Conservation (phyloP, 345 rosid genomes). For the Brassica carinata region DNA sequence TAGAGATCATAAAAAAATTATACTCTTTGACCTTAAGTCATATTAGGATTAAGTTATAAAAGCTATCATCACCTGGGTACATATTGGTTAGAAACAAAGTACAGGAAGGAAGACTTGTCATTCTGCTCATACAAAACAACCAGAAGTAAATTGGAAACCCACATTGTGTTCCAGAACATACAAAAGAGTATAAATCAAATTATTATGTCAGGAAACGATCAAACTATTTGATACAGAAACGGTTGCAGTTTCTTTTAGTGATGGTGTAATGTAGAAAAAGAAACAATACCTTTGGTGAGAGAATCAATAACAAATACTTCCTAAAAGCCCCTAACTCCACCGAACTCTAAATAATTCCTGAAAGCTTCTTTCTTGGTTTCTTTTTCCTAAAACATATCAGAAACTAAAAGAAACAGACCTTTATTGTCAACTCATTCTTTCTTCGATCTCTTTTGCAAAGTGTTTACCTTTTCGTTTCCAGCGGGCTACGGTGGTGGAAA, state of each 20-base stretch:
- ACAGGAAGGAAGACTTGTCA: constrained; percentile 84
- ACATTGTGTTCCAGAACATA: background rate
- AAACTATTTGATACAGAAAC: background rate
- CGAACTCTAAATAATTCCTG: constrained; percentile 80
- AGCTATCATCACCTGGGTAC: background rate
- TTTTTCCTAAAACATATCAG: constrained; percentile 55
- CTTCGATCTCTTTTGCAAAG: background rate
- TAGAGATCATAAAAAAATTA: background rate
- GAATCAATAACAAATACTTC: too few relatives aligned
- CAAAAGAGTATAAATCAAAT: background rate
- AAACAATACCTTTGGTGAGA: constrained; percentile 54
- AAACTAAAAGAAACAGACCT: background rate
- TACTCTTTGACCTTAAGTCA: background rate
- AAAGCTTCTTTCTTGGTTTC: constrained; percentile 89
- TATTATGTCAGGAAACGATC: background rate
- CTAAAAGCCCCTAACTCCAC: constrained; percentile 38
- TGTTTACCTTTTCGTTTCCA: background rate
- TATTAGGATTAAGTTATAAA: background rate
- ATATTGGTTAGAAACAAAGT: background rate
- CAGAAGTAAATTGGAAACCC: constrained; percentile 54
- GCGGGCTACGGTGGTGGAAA: constrained; percentile 43
- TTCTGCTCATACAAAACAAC: constrained; percentile 87
- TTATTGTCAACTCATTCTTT: background rate
- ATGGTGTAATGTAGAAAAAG: background rate
- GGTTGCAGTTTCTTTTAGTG: background rate